Evolutionary conservation across 1,284 basidiomycete genomes (phyloP).

Genomic region (Paramarasmius palmivorus): DNA sequence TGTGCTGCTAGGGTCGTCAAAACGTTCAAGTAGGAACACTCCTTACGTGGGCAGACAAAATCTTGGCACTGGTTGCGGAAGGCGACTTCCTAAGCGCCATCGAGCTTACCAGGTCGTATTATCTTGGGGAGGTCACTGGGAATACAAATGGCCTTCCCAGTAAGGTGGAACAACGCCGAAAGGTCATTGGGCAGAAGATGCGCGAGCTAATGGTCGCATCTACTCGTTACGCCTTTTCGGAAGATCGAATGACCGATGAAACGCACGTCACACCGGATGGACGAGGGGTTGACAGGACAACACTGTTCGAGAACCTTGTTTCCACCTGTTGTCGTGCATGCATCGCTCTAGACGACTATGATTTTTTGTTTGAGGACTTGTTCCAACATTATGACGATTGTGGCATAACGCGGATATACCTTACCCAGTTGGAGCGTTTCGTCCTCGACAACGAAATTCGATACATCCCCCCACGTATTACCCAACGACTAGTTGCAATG

Average conservation of each 20-base stretch:
- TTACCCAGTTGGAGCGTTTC: slow-evolving; percentile 82
- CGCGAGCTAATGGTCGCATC: slow-evolving; percentile 88
- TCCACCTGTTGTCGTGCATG: slow-evolving; percentile 81
- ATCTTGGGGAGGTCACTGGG: slow-evolving; percentile 79
- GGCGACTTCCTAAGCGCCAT: slow-evolving; percentile 94
- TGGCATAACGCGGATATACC: slow-evolving; percentile 88
- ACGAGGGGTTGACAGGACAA: slow-evolving; percentile 89
- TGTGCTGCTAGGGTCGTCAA: slow-evolving; percentile 60
- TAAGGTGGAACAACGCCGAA: slow-evolving; percentile 54
- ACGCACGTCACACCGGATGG: slow-evolving; percentile 84
- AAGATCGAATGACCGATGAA: slow-evolving; percentile 88
- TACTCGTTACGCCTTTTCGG: slow-evolving; percentile 88
- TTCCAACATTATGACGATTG: slow-evolving; percentile 88
- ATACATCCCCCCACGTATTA: slow-evolving; percentile 82
- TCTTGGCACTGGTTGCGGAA: slow-evolving; percentile 80
- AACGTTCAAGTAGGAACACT: slow-evolving; percentile 84
- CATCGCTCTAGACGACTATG: slow-evolving; percentile 76
- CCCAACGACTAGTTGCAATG: slow-evolving; percentile 81
- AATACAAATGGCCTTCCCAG: slow-evolving; percentile 88
- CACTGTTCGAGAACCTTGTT: slow-evolving; percentile 89
- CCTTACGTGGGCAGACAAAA: slow-evolving; percentile 93
- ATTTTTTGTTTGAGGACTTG: slow-evolving; percentile 91
- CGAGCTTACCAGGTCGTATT: slow-evolving; percentile 83
- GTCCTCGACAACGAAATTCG: slow-evolving; percentile 77
- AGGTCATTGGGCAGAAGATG: slow-evolving; percentile 76